A percentile compares a stretch with the other conserved stretches of the same genome.
phyloP scores from a whole-genome alignment of 441 rosid species.

The Gossypium trilobum region DNA sequence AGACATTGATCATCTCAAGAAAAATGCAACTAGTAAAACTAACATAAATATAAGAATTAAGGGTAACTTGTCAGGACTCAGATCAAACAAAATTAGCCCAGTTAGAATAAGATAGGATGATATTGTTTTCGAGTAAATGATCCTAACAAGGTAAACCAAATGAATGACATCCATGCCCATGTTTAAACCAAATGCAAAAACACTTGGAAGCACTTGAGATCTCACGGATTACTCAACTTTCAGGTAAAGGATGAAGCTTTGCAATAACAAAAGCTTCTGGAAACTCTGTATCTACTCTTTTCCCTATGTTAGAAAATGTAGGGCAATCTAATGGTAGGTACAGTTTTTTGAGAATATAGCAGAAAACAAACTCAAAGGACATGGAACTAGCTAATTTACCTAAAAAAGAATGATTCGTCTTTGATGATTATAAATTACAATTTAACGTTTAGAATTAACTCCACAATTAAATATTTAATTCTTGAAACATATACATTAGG shows the following conservation, averaged over 20 bases:
- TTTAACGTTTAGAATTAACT: neutral
- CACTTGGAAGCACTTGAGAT: neutral
- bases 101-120: neutral
- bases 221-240: neutral
- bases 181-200: neutral
- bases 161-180: neutral
- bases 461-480: neutral
- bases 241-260: conserved; percentile 7
- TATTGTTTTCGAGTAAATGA: neutral
- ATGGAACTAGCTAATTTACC: neutral
- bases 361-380: neutral
- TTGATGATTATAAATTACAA: neutral
- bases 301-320: neutral
- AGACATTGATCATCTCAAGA: neutral
- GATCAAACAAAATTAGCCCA: neutral
- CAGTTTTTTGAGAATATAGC: neutral
- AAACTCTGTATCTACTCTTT: neutral
- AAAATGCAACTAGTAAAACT: neutral
- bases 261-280: neutral
- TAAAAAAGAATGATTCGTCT: neutral
- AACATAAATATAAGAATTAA: neutral
- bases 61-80: neutral
- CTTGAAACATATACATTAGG: neutral
- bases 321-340: neutral
- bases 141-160: neutral